phyloP scores from a whole-genome alignment of 768 basidiomycete genomes.

The Hemileccinum impolitum region DNA sequence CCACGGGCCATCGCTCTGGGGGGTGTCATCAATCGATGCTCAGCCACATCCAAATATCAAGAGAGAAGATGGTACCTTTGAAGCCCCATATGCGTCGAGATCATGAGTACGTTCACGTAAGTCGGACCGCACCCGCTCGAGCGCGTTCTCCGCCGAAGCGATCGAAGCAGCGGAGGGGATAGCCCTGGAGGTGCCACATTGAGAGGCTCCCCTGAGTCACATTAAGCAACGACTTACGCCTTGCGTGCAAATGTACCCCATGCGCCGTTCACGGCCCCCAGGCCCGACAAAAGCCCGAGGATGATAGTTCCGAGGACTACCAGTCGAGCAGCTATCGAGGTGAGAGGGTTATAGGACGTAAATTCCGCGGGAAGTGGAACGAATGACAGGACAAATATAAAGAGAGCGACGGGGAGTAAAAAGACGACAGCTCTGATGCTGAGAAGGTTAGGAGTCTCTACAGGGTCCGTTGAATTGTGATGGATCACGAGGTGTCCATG shows the following conservation, averaged over 20 bases:
- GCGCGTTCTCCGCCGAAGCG: constrained; percentile 51
- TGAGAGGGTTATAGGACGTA: constrained; percentile 38
- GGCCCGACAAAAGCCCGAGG: constrained; percentile 77
- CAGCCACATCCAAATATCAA: constrained; percentile 3
- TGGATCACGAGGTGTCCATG: background rate
- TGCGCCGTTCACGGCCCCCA: constrained; percentile 67
- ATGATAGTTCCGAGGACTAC: constrained; percentile 75
- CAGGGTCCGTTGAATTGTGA: background rate
- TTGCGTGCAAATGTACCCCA: constrained; percentile 40
- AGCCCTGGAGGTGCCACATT: constrained; percentile 15
- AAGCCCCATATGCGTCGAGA: constrained; percentile 20
- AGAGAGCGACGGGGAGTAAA: constrained; percentile 49
- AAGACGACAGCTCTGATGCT: constrained; percentile 19
- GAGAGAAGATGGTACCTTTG: constrained; percentile 22
- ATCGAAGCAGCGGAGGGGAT: constrained; percentile 34
- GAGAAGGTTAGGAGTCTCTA: constrained; percentile 26
- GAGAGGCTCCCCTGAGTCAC: constrained; percentile 5
- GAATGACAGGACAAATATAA: constrained; percentile 58
- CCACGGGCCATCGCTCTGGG: constrained; percentile 27
- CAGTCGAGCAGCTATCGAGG: constrained; percentile 56
- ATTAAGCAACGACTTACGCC: constrained; percentile 25
- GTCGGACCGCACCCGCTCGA: constrained; percentile 60
- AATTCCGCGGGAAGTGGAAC: constrained; percentile 64
- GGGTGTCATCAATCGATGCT: constrained; percentile 17
- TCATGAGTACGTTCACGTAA: constrained; percentile 36